phyloP scores from a whole-genome alignment of 352 stramenopile species.

The Phytopythium montanum region DNA sequence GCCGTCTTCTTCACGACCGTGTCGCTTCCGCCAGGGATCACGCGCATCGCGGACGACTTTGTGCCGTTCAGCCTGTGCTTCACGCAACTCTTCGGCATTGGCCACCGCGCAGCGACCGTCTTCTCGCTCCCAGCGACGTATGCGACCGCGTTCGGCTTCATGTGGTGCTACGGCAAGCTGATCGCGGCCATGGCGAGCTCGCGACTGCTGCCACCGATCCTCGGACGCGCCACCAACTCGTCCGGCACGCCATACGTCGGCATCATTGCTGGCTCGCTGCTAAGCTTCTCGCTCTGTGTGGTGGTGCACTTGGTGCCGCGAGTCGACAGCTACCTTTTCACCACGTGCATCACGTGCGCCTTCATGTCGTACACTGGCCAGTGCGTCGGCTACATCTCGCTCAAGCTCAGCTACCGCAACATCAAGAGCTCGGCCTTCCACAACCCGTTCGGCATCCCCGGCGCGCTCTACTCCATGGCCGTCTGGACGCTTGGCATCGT shows the following conservation, averaged over 20 bases:
- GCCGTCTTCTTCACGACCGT: constrained; percentile 19
- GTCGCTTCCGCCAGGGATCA: constrained; percentile 12
- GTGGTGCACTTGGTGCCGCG: constrained; percentile 6
- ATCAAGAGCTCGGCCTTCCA: constrained; percentile 15
- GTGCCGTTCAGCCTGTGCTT: constrained; percentile 21
- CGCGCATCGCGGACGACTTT: constrained; percentile 6
- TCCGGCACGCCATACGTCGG: constrained; percentile 9
- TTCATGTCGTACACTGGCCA: constrained; percentile 28
- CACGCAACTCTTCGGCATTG: constrained; percentile 10
- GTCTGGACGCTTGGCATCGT: constrained; percentile 14
- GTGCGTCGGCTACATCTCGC: constrained; percentile 22
- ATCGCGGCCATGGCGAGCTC: constrained; percentile 30
- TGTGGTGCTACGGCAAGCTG: constrained; percentile 40
- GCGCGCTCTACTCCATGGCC: constrained; percentile 11
- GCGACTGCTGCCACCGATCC: constrained; percentile 15
- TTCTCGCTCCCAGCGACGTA: constrained; percentile 40
- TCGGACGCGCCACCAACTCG: constrained; percentile 1
- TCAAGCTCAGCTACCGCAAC: constrained; percentile 20
- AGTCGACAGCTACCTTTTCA: constrained; percentile 13
- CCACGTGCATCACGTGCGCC: constrained; percentile 15
- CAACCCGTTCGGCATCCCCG: constrained; percentile 18
- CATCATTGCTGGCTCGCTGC: constrained; percentile 4
- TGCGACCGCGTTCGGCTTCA: constrained; percentile 34
- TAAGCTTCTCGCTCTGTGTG: constrained; percentile 15
- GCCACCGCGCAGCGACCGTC: constrained; percentile 9